These are phyloP conservation scores for Diaporthe vexans DNA, from an alignment of 2,329 filamentous ascomycete species.

Conservation along the genomic window DNA sequence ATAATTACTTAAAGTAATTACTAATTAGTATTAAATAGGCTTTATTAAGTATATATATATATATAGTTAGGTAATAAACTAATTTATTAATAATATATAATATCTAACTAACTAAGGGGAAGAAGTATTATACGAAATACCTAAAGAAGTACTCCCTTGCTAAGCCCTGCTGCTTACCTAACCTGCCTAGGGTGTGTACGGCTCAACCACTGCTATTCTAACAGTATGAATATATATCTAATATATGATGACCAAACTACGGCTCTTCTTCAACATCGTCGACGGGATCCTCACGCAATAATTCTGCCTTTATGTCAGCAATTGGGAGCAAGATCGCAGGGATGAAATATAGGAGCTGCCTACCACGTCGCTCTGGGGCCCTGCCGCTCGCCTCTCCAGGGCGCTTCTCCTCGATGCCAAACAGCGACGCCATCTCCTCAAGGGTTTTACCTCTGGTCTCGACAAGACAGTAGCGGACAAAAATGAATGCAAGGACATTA, in stretches of 20 bases:
- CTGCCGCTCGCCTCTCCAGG: not conserved
- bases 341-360: not conserved
- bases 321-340: not conserved
- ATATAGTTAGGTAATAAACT: no score
- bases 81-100: no score
- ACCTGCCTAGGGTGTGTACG: no score
- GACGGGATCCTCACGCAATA: constrained; percentile 19
- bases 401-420: constrained; percentile 44
- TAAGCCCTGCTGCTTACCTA: no score
- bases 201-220: no score
- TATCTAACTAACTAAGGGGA: no score
- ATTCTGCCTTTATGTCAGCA: not conserved
- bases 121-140: no score
- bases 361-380: constrained; percentile 36
- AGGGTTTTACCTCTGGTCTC: constrained; percentile 46
- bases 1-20: no score
- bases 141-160: no score
- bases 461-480: constrained; percentile 47
- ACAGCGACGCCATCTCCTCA: constrained; percentile 48
- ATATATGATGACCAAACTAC: not conserved
- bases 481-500: constrained; percentile 48
- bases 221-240: no score
- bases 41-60: no score
- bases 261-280: constrained; percentile 20
- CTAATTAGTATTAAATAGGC: no score